phyloP scores from a whole-genome alignment of 2,329 filamentous ascomycete genomes.

The Ascochyta lentis region DNA sequence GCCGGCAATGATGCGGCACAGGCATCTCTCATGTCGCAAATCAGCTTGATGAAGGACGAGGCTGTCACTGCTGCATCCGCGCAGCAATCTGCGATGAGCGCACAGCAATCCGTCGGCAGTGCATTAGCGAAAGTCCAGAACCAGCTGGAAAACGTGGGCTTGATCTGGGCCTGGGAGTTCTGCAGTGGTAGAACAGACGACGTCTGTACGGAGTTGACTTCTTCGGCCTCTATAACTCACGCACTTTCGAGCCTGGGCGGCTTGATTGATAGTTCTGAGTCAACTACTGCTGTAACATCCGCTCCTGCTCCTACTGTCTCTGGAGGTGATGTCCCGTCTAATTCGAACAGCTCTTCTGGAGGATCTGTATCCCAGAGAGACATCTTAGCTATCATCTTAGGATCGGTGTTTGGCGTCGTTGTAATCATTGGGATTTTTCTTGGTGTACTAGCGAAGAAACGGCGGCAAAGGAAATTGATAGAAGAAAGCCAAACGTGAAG shows the following conservation, averaged over 20 bases:
- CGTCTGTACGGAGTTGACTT: not conserved
- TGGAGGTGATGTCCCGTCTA: too few relatives aligned
- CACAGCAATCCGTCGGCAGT: not conserved
- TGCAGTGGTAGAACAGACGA: not conserved
- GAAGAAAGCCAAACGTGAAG: not conserved
- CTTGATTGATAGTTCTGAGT: not conserved
- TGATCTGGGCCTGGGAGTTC: not conserved
- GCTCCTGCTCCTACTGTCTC: not conserved
- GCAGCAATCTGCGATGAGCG: not conserved
- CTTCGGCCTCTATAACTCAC: not conserved
- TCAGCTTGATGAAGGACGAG: not conserved
- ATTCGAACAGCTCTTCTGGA: not conserved
- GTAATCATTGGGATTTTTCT: not conserved
- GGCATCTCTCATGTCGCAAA: not conserved
- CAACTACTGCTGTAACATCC: too few relatives aligned
- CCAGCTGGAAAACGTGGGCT: not conserved
- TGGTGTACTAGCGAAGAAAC: not conserved
- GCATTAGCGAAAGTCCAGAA: not conserved
- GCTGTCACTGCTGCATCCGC: not conserved
- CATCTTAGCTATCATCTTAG: not conserved
- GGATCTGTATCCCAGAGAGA: not conserved
- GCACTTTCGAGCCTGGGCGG: not conserved
- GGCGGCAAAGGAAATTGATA: not conserved
- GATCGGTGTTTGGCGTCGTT: not conserved
- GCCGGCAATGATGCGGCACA: slow-evolving; percentile 10